Evolutionary conservation across 345 rosid genomes (phyloP).

Genomic region (Moricandia moricandioides): DNA sequence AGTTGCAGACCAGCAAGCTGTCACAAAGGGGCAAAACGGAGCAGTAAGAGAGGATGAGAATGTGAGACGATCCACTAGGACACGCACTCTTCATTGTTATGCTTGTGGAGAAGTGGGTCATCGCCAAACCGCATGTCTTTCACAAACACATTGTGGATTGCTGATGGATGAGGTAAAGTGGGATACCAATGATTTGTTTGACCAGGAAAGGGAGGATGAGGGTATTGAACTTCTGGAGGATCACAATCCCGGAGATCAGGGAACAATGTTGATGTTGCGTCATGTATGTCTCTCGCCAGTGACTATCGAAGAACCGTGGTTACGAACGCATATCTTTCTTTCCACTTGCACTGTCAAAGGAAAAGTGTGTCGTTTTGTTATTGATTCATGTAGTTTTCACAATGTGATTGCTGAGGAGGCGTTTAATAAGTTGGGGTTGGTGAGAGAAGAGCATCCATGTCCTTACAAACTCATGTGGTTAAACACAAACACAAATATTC

Average conservation of each 20-base stretch:
- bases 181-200: not conserved
- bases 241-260: not conserved
- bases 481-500: too few species aligned
- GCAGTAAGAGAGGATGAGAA: too few species aligned
- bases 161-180: not conserved
- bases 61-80: too few species aligned
- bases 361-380: not conserved
- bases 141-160: not conserved
- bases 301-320: not conserved
- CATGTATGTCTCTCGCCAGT: not conserved
- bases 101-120: not conserved
- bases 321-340: not conserved
- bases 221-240: not conserved
- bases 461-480: too few species aligned
- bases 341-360: not conserved
- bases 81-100: not conserved
- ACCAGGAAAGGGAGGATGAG: not conserved
- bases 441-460: too few species aligned
- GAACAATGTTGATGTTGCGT: not conserved
- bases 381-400: not conserved
- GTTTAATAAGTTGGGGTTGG: too few species aligned
- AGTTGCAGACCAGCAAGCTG: too few species aligned
- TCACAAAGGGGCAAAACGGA: too few species aligned
- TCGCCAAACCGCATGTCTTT: not conserved
- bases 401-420: not conserved